phyloP scores from a whole-genome alignment of 1,284 basidiomycete species.

The Cutaneotrichosporon cutaneum region DNA sequence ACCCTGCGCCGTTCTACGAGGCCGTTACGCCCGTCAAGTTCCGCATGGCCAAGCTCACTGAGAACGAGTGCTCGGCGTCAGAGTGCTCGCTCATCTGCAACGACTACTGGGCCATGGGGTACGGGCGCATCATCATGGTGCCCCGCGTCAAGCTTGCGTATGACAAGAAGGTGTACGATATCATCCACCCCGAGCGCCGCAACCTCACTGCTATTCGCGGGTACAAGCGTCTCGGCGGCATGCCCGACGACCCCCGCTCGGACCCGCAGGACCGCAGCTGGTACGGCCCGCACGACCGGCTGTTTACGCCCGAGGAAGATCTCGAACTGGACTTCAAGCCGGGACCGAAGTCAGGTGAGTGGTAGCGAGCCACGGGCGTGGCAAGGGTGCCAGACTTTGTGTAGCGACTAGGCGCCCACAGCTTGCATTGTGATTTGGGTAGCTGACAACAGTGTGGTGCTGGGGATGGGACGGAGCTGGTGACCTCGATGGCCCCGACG shows the following conservation, averaged over 20 bases:
- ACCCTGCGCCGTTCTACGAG: constrained; percentile 87
- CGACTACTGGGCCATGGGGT: constrained; percentile 85
- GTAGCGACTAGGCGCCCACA: too few species aligned
- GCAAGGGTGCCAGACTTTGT: background rate
- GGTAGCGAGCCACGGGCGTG: constrained; percentile 14
- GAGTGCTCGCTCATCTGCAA: constrained; percentile 93
- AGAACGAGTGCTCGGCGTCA: constrained; percentile 85
- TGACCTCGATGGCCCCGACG: constrained; percentile 85
- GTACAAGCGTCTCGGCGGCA: constrained; percentile 81
- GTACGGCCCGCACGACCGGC: constrained; percentile 88
- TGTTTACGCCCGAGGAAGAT: constrained; percentile 83
- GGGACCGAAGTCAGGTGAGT: constrained; percentile 83
- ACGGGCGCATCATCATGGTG: constrained; percentile 93
- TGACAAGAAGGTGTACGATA: constrained; percentile 87
- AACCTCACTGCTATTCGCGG: constrained; percentile 92
- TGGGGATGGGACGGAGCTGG: constrained; percentile 99
- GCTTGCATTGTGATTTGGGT: too few species aligned
- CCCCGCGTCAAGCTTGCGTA: constrained; percentile 92
- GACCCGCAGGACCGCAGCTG: constrained; percentile 92
- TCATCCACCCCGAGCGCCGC: constrained; percentile 80
- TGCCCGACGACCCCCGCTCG: constrained; percentile 87
- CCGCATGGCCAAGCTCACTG: constrained; percentile 77
- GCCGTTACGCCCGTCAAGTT: constrained; percentile 85
- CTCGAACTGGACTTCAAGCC: constrained; percentile 70
- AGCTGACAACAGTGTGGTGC: constrained; percentile 73